Conservation (phyloP, 257 asterid genomes). For the Solanum virginianum region DNA sequence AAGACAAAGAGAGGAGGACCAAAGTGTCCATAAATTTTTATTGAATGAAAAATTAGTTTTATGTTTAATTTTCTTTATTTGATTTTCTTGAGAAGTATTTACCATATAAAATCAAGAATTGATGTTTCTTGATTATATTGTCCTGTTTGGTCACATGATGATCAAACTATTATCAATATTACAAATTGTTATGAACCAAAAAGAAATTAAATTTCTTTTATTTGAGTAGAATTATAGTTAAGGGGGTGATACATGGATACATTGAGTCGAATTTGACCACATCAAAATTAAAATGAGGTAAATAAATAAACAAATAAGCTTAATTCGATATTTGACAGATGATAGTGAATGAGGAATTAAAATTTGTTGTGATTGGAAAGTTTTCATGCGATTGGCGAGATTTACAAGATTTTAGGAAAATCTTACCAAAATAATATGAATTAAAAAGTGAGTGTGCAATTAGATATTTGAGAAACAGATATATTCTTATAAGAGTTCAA, state of each 20-base stretch:
- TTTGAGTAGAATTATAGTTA: neutral
- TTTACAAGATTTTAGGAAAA: too few relatives aligned
- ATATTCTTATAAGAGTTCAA: too few relatives aligned
- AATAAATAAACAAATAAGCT: too few relatives aligned
- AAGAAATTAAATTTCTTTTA: neutral
- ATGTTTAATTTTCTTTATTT: neutral
- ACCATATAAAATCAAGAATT: neutral
- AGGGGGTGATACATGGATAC: neutral
- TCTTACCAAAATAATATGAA: too few relatives aligned
- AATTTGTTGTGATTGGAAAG: too few relatives aligned
- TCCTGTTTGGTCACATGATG: neutral
- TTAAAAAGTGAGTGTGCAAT: too few relatives aligned
- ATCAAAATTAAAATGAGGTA: too few relatives aligned
- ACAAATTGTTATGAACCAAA: neutral
- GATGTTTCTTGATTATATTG: neutral
- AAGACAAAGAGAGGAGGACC: neutral
- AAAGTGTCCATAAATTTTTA: neutral
- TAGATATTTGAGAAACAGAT: too few relatives aligned
- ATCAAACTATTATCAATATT: neutral
- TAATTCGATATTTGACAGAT: too few relatives aligned
- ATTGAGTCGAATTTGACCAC: neutral
- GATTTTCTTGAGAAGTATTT: neutral
- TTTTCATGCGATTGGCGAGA: too few relatives aligned
- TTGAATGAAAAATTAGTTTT: neutral
- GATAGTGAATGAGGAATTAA: too few relatives aligned